These are phyloP conservation scores for Neocatenulostroma microsporum DNA, from an alignment of 2,329 filamentous ascomycete genomes.

Conservation along the genomic window DNA sequence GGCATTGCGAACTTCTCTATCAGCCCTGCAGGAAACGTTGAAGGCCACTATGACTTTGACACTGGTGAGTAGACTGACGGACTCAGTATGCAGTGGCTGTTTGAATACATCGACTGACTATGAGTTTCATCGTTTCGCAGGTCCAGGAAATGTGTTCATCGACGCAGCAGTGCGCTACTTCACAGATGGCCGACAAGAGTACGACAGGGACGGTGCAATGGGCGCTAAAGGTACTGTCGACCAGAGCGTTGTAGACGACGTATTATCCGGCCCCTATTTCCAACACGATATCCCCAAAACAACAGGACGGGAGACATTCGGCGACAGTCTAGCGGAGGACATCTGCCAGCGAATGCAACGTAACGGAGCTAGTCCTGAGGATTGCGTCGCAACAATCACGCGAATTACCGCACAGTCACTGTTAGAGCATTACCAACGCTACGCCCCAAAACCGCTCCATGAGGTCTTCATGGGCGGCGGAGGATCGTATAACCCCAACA, in stretches of 20 bases:
- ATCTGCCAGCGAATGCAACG: no score
- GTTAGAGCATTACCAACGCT: no score
- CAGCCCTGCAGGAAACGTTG: slow-evolving; percentile 15
- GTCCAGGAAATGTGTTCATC: slow-evolving; percentile 20
- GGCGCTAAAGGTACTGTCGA: no score
- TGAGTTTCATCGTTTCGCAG: background rate
- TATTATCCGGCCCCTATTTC: no score
- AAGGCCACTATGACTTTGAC: slow-evolving; percentile 8
- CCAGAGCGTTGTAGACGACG: no score
- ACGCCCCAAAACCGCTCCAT: slow-evolving; percentile 15
- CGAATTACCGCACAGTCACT: slow-evolving; percentile 20
- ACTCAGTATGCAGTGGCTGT: no score
- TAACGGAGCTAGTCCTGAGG: slow-evolving; percentile 13
- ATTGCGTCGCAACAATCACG: slow-evolving; percentile 21
- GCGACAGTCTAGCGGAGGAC: slow-evolving; percentile 12
- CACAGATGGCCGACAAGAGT: slow-evolving; percentile 16
- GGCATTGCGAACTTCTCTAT: slow-evolving; percentile 23
- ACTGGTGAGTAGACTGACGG: no score
- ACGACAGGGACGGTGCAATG: slow-evolving; percentile 19
- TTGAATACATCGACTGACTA: no score
- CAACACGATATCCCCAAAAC: no score
- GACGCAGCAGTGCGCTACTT: slow-evolving; percentile 20
- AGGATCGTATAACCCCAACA: slow-evolving; percentile 24
- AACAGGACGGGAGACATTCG: no score
- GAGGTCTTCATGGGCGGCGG: slow-evolving; percentile 25